Percentiles rank a stretch among this genome's conserved stretches.
Conservation (phyloP, 2,329 filamentous ascomycete genomes). For the Leptographium galeiforme region DNA sequence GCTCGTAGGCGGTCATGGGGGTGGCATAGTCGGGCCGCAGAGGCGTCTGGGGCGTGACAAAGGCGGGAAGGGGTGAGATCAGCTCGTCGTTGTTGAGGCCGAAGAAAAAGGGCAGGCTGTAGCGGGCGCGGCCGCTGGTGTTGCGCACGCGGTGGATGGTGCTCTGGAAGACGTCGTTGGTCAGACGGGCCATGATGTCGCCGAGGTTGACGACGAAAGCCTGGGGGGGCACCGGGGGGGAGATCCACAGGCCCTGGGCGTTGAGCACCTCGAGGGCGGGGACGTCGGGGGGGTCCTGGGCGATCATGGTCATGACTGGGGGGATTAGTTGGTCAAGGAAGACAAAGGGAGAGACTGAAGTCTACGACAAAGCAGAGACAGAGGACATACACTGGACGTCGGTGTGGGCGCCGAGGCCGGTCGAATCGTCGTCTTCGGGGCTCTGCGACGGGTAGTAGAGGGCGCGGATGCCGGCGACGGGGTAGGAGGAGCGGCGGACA, state of each 20-base stretch:
- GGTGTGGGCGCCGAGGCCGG: slow-evolving; percentile 1
- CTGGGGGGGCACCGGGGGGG: not conserved
- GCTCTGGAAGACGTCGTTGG: slow-evolving; percentile 4
- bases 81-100: slow-evolving; percentile 3
- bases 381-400: slow-evolving; percentile 1
- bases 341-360: not conserved
- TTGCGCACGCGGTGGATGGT: slow-evolving; percentile 6
- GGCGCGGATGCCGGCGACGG: not conserved
- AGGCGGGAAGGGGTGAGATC: slow-evolving; percentile 1
- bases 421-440: not conserved
- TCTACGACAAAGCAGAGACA: not conserved
- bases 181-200: slow-evolving; percentile 5
- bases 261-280: slow-evolving; percentile 5
- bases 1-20: slow-evolving; percentile 1
- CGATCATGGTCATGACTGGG: slow-evolving; percentile 3
- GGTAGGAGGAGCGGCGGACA: not conserved
- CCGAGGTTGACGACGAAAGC: slow-evolving; percentile 6
- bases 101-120: slow-evolving; percentile 2
- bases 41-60: not conserved
- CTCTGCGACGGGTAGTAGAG: slow-evolving; percentile 2
- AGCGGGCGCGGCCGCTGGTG: not conserved
- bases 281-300: not conserved
- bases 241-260: slow-evolving; percentile 2
- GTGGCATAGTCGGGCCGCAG: not conserved
- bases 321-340: not conserved